Conservation (phyloP, 2,329 filamentous ascomycete genomes). For the Cladobotryum protrusum region DNA sequence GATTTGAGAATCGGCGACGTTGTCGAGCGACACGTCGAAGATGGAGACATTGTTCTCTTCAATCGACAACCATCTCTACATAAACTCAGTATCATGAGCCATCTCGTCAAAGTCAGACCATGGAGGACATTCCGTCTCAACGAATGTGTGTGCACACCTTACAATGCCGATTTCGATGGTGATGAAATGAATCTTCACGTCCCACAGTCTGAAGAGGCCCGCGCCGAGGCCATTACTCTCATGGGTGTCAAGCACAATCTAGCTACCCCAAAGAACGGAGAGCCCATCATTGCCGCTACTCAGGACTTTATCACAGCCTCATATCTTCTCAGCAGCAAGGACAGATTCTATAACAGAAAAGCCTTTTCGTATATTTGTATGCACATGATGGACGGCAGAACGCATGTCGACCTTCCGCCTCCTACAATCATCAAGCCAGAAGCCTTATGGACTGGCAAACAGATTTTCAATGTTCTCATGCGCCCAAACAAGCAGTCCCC, state of each 20-base stretch:
- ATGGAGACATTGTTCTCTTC: slow-evolving; percentile 94
- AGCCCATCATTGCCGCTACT: slow-evolving; percentile 97
- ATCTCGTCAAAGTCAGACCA: slow-evolving; percentile 86
- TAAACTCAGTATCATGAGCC: slow-evolving; percentile 97
- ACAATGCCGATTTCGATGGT: slow-evolving; percentile 98
- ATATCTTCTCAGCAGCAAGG: slow-evolving; percentile 85
- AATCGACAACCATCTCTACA: slow-evolving; percentile 96
- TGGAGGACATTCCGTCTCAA: slow-evolving; percentile 96
- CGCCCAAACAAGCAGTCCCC: slow-evolving; percentile 77
- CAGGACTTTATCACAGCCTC: slow-evolving; percentile 98
- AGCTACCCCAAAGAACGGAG: slow-evolving; percentile 92
- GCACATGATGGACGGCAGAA: slow-evolving; percentile 83
- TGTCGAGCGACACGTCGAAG: slow-evolving; percentile 90
- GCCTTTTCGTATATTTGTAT: slow-evolving; percentile 85
- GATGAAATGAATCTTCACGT: slow-evolving; percentile 99
- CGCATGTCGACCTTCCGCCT: slow-evolving; percentile 75
- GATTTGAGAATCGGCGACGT: slow-evolving; percentile 76
- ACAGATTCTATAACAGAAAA: slow-evolving; percentile 83
- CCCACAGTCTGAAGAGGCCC: slow-evolving; percentile 92
- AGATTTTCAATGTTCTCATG: slow-evolving; percentile 89
- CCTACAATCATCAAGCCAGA: slow-evolving; percentile 82
- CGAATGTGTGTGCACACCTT: slow-evolving; percentile 95
- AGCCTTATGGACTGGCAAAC: slow-evolving; percentile 92
- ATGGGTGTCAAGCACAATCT: slow-evolving; percentile 99
- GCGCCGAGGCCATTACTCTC: slow-evolving; percentile 87